Evolutionary conservation across 345 rosid species (phyloP).

Genomic region (Lepidium sativum): DNA sequence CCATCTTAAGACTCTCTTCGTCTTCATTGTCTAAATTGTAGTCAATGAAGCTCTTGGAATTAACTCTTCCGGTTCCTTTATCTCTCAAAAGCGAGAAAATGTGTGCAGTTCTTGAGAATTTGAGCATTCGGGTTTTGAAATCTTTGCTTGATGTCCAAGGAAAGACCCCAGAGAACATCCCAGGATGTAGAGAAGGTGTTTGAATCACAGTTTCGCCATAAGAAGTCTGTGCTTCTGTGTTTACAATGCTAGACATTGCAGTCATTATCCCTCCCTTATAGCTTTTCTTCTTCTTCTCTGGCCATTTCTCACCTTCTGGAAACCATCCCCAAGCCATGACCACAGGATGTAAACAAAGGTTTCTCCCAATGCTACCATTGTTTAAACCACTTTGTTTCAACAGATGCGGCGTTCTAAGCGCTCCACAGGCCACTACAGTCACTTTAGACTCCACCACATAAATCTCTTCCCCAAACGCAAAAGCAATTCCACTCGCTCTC

Average conservation of each 20-base stretch:
- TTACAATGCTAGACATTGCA: slow-evolving; percentile 52
- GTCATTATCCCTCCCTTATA: slow-evolving; percentile 87
- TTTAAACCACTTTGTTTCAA: slow-evolving; percentile 51
- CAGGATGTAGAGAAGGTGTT: slow-evolving; percentile 76
- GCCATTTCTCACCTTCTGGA: slow-evolving; percentile 42
- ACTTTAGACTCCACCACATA: slow-evolving; percentile 51
- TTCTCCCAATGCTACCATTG: slow-evolving; percentile 57
- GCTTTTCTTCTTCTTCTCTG: slow-evolving; percentile 45
- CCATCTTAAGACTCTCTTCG: slow-evolving; percentile 46
- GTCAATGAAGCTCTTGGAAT: slow-evolving; percentile 32
- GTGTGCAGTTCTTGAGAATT: slow-evolving; percentile 62
- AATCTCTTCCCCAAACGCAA: slow-evolving; percentile 40
- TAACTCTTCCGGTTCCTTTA: slow-evolving; percentile 48
- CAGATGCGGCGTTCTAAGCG: slow-evolving; percentile 54
- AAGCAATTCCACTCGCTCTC: slow-evolving; percentile 42
- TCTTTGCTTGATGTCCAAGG: slow-evolving; percentile 74
- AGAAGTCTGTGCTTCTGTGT: slow-evolving; percentile 26
- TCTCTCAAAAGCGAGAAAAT: slow-evolving; percentile 60
- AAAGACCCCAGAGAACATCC: slow-evolving; percentile 61
- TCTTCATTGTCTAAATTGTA: slow-evolving; percentile 42
- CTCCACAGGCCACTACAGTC: slow-evolving; percentile 68
- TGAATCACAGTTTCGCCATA: slow-evolving; percentile 59
- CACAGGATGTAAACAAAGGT: slow-evolving; percentile 72
- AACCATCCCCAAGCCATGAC: slow-evolving; percentile 89
- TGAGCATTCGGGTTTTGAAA: slow-evolving; percentile 51